Evolutionary conservation across 176 grass and related monocot genomes (phyloP), one percentile per base, ranked within the genome.

Genomic region (Bothriochloa decipiens): DNA sequence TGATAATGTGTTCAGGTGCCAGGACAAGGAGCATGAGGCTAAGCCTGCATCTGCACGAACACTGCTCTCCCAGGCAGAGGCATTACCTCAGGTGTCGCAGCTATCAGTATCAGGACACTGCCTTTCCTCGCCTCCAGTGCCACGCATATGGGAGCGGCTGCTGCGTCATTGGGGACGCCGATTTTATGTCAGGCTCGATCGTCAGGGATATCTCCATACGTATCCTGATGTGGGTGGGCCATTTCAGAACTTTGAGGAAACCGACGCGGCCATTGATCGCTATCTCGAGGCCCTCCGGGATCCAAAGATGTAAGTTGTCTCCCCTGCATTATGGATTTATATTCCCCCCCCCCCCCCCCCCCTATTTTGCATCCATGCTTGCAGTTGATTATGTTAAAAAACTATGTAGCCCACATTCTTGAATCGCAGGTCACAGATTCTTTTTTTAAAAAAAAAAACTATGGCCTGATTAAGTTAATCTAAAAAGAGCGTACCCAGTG

Each of bases 211-310:
- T 33, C 36, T 83, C 40, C 55, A 83, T 18, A 83, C 70, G n/a
- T 74, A 83, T 23, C 81, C 81, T 74, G 53, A 74, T 63, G 17
- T 74, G 17, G 81, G 40, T 10, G 37, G 81, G 5, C 81, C 69
- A 16, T 83, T 46, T 63, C 69, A 15, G 11, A 83, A 40, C 26
- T 64, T 74, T 6, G 3, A 16, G 36, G 55, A 73, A 64, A 40
- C 69, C 70, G 7, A 82, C 13, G 2, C 28, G 11, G 66, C 81
- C 63, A 83, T 83, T 3, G 3, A 83, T 74, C 26, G 3, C 11
- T 20, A 83, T 32, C 37, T 64, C 35, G 17, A 74, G 8, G 36
- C 0, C 3, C 6, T 5, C 0, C 17, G 55, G 16, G 15, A 46
- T 64, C 55, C 81, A 49, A 63, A 45, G 73, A 33, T 73, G 81